Percentiles rank a stretch among this genome's conserved stretches.
Conservation (phyloP, 116 monocot species). For the Dioscorea cayenensis region DNA sequence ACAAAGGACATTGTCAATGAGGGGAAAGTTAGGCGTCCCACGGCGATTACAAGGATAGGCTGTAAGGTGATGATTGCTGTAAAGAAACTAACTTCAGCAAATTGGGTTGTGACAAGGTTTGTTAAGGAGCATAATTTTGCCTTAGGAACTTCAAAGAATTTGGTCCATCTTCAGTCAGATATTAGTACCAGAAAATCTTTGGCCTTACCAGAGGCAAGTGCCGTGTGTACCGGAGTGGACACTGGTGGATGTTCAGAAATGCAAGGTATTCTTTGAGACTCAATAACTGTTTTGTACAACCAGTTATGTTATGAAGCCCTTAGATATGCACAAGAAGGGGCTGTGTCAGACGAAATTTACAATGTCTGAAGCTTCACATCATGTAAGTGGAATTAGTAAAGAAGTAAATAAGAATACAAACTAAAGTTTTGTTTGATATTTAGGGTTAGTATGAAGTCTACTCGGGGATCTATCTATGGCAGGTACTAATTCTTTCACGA, state of each 20-base stretch:
- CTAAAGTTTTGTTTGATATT: background rate
- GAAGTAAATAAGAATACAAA: background rate
- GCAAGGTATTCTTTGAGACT: conserved; percentile 13
- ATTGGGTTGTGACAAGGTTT: conserved; percentile 32
- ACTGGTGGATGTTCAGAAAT: conserved; percentile 11
- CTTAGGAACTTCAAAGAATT: conserved; percentile 5
- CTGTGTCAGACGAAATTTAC: conserved; percentile 33
- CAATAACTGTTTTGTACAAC: conserved; percentile 32
- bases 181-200: background rate
- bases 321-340: conserved; percentile 43
- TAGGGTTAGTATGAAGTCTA: background rate
- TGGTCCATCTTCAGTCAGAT: conserved; percentile 2
- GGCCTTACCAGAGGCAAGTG: background rate
- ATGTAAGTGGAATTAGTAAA: background rate
- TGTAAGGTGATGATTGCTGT: conserved; percentile 43
- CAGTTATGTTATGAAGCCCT: conserved; percentile 39
- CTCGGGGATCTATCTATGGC: background rate
- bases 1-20: conserved; percentile 17
- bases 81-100: conserved; percentile 27
- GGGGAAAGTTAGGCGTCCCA: conserved; percentile 25
- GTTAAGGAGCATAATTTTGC: conserved; percentile 38
- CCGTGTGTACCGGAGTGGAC: background rate
- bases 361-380: conserved; percentile 10
- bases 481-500: too few relatives aligned
- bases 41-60: conserved; percentile 31